Base-by-base conservation (phyloP, 2,329 filamentous ascomycete species). In the Trichophyton mentagrophytes region DNA sequence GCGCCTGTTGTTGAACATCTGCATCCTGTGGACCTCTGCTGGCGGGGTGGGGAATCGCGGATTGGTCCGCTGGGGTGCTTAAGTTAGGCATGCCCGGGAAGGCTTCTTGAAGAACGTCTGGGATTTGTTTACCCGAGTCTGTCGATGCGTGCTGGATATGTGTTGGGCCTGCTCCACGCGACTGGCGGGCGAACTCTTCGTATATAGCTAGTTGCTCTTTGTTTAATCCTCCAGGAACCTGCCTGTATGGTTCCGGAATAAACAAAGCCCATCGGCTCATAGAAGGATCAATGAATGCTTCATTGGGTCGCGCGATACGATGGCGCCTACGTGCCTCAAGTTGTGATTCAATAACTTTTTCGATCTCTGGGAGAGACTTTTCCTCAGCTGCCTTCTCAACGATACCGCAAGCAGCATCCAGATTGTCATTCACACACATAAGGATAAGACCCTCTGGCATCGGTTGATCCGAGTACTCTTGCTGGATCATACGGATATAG, bases 381-480 rank as follows among this genome's bases (percentile, higher is more conserved):
- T 95, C 89, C 72, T 97, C 92, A 2, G 93, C 95, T 59, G 93
- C 91, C 73, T 93, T 90, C 74, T 99, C 93, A 53, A 99, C 95
- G 64, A 96, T 89, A 67, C 84, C 87, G 70, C 93, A 97, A 55
- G 95, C 92, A 46, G 90, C 82, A 67, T 99, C 93, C 33, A 99
- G 81, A 71, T 99, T 99, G 65, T 95, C 92, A 72, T 97, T 99
- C 63, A 99, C 92, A 73, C 95, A 97, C 89, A 99, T 96, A 61
- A 97, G 83, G 63, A 99, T 93, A 36, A 93, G 89, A 5, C 93
- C 93, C 75, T 99, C 93, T 0, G 93, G 90, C 64, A 99, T 81
- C 15, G 89, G 88, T 67, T 86, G 83, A 59, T 84, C 81, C 1
- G 80, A 80, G 46, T 83, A 76, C 58, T 82, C 81, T 61, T 81